phyloP scores from a whole-genome alignment of 78 protist species.

The Dictyostelium purpureum region DNA sequence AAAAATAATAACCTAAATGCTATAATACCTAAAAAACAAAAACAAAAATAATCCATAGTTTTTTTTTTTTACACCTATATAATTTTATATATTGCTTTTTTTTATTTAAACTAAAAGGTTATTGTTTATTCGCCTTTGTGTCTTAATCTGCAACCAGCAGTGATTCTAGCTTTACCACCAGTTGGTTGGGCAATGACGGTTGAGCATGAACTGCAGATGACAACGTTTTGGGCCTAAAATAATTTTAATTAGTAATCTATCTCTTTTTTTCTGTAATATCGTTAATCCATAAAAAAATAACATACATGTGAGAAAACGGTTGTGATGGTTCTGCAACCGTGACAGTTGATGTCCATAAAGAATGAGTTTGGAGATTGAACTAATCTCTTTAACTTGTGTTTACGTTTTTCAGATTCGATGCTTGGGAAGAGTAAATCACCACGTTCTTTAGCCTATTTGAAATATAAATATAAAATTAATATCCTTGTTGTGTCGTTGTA shows the following conservation, averaged over 20 bases:
- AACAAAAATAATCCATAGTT: no score
- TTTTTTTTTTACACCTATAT: no score
- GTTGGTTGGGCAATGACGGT: conserved; percentile 98
- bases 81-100: no score
- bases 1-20: no score
- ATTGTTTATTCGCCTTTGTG: conserved; percentile 93
- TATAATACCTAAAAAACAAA: no score
- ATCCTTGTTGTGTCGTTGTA: no score
- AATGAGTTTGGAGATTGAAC: conserved; percentile 98
- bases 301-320: conserved; percentile 89
- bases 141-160: conserved; percentile 97
- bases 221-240: conserved; percentile 97
- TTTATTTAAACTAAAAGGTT: no score
- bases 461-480: no score
- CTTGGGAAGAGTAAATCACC: conserved; percentile 97
- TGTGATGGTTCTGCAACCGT: conserved; percentile 91
- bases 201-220: conserved; percentile 95
- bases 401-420: conserved; percentile 86
- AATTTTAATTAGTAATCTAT: not conserved
- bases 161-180: conserved; percentile 98
- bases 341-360: conserved; percentile 99
- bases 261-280: no score
- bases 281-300: not conserved
- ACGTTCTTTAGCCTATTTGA: conserved; percentile 75
- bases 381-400: conserved; percentile 98